phyloP scores from a whole-genome alignment of 2,329 filamentous ascomycete genomes.

The Microdochium trichocladiopsis region DNA sequence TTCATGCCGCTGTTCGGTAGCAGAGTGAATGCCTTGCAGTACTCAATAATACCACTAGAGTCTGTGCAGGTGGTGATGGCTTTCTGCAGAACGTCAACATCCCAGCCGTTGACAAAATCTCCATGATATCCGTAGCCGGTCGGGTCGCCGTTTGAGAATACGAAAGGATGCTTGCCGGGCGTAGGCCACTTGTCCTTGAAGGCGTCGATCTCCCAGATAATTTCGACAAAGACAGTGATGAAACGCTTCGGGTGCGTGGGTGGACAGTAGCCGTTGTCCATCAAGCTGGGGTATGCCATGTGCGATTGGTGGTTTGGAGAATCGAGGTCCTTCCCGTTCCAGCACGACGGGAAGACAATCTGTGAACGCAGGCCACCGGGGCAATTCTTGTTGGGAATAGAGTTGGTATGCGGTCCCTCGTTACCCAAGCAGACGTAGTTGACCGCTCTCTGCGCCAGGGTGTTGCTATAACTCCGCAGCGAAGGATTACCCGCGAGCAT shows the following conservation, averaged over 20 bases:
- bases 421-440: slow-evolving; percentile 47
- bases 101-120: slow-evolving; percentile 56
- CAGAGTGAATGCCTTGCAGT: slow-evolving; percentile 32
- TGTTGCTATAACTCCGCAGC: slow-evolving; percentile 38
- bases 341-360: slow-evolving; percentile 54
- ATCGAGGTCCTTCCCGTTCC: slow-evolving; percentile 53
- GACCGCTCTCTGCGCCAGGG: slow-evolving; percentile 41
- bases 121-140: slow-evolving; percentile 49
- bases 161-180: slow-evolving; percentile 35
- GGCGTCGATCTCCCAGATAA: slow-evolving; percentile 44
- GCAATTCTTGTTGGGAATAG: slow-evolving; percentile 49
- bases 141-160: slow-evolving; percentile 33
- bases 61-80: slow-evolving; percentile 42
- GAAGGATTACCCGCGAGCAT: slow-evolving; percentile 57
- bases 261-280: slow-evolving; percentile 43
- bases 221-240: slow-evolving; percentile 53
- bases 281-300: slow-evolving; percentile 40
- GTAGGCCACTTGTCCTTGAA: slow-evolving; percentile 40
- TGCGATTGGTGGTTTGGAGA: slow-evolving; percentile 47
- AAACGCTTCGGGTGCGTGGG: slow-evolving; percentile 43
- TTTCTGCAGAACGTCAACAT: slow-evolving; percentile 37
- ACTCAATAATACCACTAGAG: slow-evolving; percentile 31
- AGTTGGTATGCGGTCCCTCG: slow-evolving; percentile 35
- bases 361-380: slow-evolving; percentile 42
- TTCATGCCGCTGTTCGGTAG: slow-evolving; percentile 30